Evolutionary conservation across 345 rosid genomes (phyloP).

Genomic region (thale cress (Arabidopsis thaliana)): DNA sequence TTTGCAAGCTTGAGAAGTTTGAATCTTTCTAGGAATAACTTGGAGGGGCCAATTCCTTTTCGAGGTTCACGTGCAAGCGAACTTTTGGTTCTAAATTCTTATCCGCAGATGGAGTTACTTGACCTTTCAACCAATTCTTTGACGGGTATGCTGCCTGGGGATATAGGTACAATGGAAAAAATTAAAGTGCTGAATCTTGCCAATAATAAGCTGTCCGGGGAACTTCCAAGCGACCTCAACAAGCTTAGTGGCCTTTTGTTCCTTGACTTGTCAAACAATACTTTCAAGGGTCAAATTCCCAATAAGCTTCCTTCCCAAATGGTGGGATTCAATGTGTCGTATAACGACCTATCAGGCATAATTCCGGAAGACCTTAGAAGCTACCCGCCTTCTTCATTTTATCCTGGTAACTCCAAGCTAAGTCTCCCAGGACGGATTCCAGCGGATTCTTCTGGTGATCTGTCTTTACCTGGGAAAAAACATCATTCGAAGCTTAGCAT

Average conservation of each 20-base stretch:
- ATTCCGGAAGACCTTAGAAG: constrained; percentile 62
- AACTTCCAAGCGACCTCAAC: constrained; percentile 73
- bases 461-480: constrained; percentile 25
- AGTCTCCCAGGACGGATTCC: constrained; percentile 44
- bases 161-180: constrained; percentile 62
- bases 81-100: constrained; percentile 53
- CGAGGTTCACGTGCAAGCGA: constrained; percentile 63
- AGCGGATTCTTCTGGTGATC: constrained; percentile 28
- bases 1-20: constrained; percentile 60
- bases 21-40: constrained; percentile 82
- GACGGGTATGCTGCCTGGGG: constrained; percentile 64
- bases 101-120: constrained; percentile 71
- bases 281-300: constrained; percentile 73
- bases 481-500: constrained; percentile 55
- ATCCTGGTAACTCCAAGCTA: constrained; percentile 73
- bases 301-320: constrained; percentile 62
- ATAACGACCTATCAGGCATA: constrained; percentile 71
- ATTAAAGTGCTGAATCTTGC: constrained; percentile 73
- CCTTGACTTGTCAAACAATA: constrained; percentile 85
- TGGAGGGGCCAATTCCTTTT: constrained; percentile 72
- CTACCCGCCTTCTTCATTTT: constrained; percentile 64
- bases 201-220: constrained; percentile 66
- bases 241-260: constrained; percentile 68
- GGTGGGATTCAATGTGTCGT: constrained; percentile 74
- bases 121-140: constrained; percentile 88